These are phyloP conservation scores for Metschnikowia amazonensis DNA, from an alignment of 805 yeast genomes.

Conservation along the genomic window DNA sequence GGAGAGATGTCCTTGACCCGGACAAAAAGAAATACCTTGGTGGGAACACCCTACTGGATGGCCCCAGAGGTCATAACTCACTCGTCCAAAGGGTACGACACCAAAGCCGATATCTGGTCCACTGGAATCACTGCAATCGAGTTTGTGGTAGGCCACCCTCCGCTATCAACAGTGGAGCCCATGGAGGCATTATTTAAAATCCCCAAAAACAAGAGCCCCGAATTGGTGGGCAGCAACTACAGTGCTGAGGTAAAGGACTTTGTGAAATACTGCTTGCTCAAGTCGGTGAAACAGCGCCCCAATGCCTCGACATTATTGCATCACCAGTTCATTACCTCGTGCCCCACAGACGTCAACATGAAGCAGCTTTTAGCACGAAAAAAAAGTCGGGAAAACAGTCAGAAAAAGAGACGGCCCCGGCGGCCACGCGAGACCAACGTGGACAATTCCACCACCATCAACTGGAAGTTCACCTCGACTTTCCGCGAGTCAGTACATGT, in stretches of 20 bases:
- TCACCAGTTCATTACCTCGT: constrained; percentile 45
- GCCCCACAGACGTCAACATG: constrained; percentile 13
- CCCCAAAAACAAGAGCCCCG: constrained; percentile 64
- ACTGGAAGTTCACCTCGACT: constrained; percentile 15
- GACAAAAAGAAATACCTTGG: constrained; percentile 66
- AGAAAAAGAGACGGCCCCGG: constrained; percentile 20
- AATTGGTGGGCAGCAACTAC: constrained; percentile 39
- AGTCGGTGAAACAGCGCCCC: constrained; percentile 65
- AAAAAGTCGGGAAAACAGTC: constrained; percentile 16
- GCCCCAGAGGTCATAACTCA: constrained; percentile 87
- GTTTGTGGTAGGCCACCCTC: constrained; percentile 77
- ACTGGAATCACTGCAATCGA: constrained; percentile 91
- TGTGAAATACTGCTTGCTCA: constrained; percentile 60
- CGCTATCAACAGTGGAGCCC: constrained; percentile 69
- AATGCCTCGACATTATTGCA: constrained; percentile 53
- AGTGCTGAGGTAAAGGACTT: constrained; percentile 61
- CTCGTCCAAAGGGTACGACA: constrained; percentile 59
- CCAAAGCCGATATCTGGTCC: constrained; percentile 94
- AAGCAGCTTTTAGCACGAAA: constrained; percentile 9
- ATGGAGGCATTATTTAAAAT: constrained; percentile 71
- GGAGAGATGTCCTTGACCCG: constrained; percentile 64
- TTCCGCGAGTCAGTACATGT: constrained; percentile 6
- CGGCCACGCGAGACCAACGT: constrained; percentile 4
- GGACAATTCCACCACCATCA: constrained; percentile 19
- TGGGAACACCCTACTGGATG: constrained; percentile 98